A percentile compares a stretch with the other conserved stretches of the same genome.
These are phyloP conservation scores for Rhizoclosmatium globosum DNA, from an alignment of 192 early-diverging fungal species.

Conservation along the genomic window DNA sequence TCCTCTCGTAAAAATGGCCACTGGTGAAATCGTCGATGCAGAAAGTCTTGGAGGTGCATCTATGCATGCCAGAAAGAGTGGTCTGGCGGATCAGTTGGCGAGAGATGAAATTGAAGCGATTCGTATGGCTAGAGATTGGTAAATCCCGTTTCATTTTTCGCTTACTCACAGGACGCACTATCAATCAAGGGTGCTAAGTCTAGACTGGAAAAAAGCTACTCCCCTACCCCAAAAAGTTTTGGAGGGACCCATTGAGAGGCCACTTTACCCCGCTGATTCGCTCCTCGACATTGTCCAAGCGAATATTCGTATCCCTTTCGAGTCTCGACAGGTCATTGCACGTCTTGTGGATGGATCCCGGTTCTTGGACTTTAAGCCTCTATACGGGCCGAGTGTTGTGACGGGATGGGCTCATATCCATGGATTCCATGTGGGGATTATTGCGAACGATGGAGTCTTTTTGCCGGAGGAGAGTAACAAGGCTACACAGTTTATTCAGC, in stretches of 20 bases:
- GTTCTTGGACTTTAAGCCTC: constrained; percentile 70
- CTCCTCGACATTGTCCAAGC: constrained; percentile 70
- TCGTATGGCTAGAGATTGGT: constrained; percentile 70
- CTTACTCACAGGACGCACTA: constrained; percentile 39
- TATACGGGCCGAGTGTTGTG: constrained; percentile 71
- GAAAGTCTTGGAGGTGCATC: constrained; percentile 74
- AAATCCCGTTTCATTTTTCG: too few species aligned
- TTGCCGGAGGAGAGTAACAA: constrained; percentile 74
- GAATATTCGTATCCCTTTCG: constrained; percentile 71
- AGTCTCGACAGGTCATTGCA: constrained; percentile 70
- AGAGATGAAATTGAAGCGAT: constrained; percentile 69
- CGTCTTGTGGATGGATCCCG: constrained; percentile 73
- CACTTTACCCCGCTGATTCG: neutral
- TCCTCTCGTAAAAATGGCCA: constrained; percentile 74
- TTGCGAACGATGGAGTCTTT: constrained; percentile 71
- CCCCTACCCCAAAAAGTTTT: constrained; percentile 57
- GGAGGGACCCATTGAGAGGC: constrained; percentile 50
- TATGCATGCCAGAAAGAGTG: constrained; percentile 73
- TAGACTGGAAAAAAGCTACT: constrained; percentile 59
- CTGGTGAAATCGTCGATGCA: constrained; percentile 70
- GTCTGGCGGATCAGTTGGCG: constrained; percentile 70
- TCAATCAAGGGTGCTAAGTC: constrained; percentile 8
- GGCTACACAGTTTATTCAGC: constrained; percentile 73
- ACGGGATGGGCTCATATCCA: constrained; percentile 73
- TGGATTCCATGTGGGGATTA: constrained; percentile 69